Evolutionary conservation across 2,329 filamentous ascomycete genomes (phyloP).

Genomic region (Sporothrix globosa): DNA sequence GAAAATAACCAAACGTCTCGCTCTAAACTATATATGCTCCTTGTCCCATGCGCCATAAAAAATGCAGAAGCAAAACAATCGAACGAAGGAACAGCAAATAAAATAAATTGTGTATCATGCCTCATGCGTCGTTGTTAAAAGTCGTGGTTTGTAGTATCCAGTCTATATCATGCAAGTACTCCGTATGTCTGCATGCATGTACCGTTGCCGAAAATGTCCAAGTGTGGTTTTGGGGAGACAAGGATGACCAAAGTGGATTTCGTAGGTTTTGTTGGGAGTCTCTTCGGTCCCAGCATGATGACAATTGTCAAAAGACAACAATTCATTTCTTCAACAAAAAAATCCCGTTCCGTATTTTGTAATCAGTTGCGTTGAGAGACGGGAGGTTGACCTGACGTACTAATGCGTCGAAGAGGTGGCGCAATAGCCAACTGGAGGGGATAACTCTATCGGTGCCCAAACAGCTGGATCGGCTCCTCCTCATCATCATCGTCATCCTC

Average conservation of each 20-base stretch:
- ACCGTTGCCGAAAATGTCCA: conserved; percentile 13
- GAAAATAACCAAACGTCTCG: conserved; percentile 12
- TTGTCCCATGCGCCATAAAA: background rate
- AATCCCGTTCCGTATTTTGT: background rate
- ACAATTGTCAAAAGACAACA: background rate
- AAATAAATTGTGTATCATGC: background rate
- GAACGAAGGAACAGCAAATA: background rate
- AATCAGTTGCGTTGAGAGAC: conserved; percentile 6
- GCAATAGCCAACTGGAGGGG: conserved; percentile 1
- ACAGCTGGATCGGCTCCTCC: conserved; percentile 52
- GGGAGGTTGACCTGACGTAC: no score
- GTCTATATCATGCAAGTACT: conserved; percentile 8
- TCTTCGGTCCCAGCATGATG: background rate
- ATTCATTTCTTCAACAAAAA: background rate
- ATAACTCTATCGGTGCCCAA: conserved; percentile 52
- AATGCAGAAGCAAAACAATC: background rate
- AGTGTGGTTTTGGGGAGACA: conserved; percentile 13
- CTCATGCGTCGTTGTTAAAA: background rate
- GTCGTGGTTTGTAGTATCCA: background rate
- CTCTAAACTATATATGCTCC: background rate
- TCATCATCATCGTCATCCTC: conserved; percentile 47
- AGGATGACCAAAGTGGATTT: conserved; percentile 10
- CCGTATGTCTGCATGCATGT: background rate
- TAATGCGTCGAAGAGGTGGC: background rate
- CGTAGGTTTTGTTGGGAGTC: conserved; percentile 10